Base-by-base conservation (phyloP, 2,329 filamentous ascomycete genomes). In the Whalleya microplaca region DNA sequence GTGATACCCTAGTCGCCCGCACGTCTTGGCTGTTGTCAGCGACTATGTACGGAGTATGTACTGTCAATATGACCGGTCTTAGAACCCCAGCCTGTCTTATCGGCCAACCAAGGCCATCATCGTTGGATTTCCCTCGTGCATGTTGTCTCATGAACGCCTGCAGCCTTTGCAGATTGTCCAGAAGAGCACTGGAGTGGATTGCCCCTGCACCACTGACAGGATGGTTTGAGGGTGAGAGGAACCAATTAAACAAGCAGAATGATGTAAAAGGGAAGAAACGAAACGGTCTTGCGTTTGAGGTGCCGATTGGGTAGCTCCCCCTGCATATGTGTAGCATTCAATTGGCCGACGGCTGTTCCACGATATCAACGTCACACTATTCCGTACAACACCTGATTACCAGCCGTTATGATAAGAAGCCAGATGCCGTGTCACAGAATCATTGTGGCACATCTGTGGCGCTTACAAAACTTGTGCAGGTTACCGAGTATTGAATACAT, bases 251-350 rank as follows among this genome's bases (percentile, higher is more conserved):
- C 37, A 29, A 46, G 37, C 55, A 51, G 21, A 47, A 48, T 58
- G 58, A 55, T 64, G 60, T 56, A 51, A 55, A 61, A 21, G 49
- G 48, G 47, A 48, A 14, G 61, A 68, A 69, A 70, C 66, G 67
- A 70, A 68, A 69, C 67, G 45, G 20, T 53, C 51, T 41, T 47
- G 53, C 52, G 67, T 70, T 70, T 70, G 68, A 68, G 59, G 51
- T 66, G 48, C 57, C 56, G 55, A 54, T 41, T 49, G 55, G 51
- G 21, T 46, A 7, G n/a, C 41, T 61, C 55, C 57, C 62, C 55
- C 57, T 56, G 41, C 48, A 18, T 44, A 14, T 56, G 41, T 46
- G n/a, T 44, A 14, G 18, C 1, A 6, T 54, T 37, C 55, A 1
- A 66, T 65, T 67, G 61, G 63, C 42, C 42, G 29, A 20, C 53